Base-by-base conservation (phyloP, 306 rosid species). In the Pterocarpus santalinus region DNA sequence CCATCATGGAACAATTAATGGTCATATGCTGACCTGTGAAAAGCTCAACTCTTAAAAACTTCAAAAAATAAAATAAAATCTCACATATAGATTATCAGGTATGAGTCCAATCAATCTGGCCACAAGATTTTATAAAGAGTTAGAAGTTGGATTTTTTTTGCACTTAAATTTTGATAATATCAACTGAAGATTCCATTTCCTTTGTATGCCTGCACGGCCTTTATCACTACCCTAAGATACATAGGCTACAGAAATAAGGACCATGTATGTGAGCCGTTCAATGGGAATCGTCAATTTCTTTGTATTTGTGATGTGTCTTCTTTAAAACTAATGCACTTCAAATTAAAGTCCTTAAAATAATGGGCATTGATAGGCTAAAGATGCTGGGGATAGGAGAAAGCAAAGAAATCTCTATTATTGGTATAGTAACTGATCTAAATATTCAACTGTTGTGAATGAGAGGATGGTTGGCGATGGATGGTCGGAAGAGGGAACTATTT, bases 1-100 rank as follows among this genome's bases (percentile, higher is more conserved):
- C 75, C 76, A 56, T 82, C 84, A 82, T 69, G 64, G 34, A 43
- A 15, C 72, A 73, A 73, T 82, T 61, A 85, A 78, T 85, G 57
- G 3, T 14, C 4, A 38, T 36, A 47, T 75, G 75, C 72, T 75
- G 43, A 17, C 64, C 41, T 84, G 78, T 84, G 82, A 75, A 61
- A 52, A 33, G 9, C 75, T 43, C 71, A 43, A 83, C 58, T 39
- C 66, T 49, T 72, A 13, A n/a, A 13, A 51, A 11, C 14, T 51
- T 51, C 16, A 13, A 51, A 12, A 14, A 12, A 4, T 12, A 51
- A 3, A 51, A 11, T 51, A 51, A 43, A 43, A 43, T 1, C 8
- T 43, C 9, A 43, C 8, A 43, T 43, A 5, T 43, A 2, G 6
- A 43, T 7, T 51, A 11, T 51, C 56, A 12, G 56, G 16, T 12